phyloP scores from a whole-genome alignment of 2,329 filamentous ascomycete species.

The Coniochaeta sp. region DNA sequence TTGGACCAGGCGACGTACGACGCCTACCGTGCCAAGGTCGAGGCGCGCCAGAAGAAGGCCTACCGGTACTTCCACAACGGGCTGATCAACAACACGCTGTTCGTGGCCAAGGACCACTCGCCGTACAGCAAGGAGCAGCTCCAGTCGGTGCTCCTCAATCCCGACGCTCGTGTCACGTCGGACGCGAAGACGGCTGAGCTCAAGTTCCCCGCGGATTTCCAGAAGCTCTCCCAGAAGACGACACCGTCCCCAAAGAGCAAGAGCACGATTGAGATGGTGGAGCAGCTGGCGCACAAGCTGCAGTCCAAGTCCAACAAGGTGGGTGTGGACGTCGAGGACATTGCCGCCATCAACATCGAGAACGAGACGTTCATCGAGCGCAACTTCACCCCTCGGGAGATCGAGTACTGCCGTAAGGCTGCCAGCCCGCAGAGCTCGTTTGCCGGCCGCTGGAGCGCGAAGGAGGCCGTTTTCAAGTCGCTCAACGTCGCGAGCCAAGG shows the following conservation, averaged over 20 bases:
- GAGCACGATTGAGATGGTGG: slow-evolving; percentile 67
- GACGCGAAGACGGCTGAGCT: slow-evolving; percentile 84
- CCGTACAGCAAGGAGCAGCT: slow-evolving; percentile 88
- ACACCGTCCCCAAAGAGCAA: slow-evolving; percentile 39
- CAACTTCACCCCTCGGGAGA: slow-evolving; percentile 84
- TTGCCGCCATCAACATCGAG: slow-evolving; percentile 80
- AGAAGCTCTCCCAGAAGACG: slow-evolving; percentile 53
- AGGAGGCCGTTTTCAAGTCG: slow-evolving; percentile 98
- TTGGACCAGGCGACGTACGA: slow-evolving; percentile 80
- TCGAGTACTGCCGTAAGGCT: slow-evolving; percentile 73
- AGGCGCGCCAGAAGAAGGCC: slow-evolving; percentile 93
- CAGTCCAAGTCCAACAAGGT: slow-evolving; percentile 67
- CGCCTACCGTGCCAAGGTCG: slow-evolving; percentile 80
- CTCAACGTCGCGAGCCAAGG: slow-evolving; percentile 82
- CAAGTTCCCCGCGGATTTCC: slow-evolving; percentile 62
- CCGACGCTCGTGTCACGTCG: slow-evolving; percentile 73
- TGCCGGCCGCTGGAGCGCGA: slow-evolving; percentile 92
- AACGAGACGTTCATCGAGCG: slow-evolving; percentile 92
- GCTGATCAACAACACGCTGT: slow-evolving; percentile 95
- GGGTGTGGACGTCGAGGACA: slow-evolving; percentile 89
- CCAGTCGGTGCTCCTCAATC: slow-evolving; percentile 85
- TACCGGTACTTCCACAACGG: slow-evolving; percentile 99
- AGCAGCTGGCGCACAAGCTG: slow-evolving; percentile 63
- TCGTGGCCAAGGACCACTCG: slow-evolving; percentile 87
- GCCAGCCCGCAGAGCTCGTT: slow-evolving; percentile 73